A percentile compares a stretch with the other conserved stretches of the same genome.
phyloP scores from a whole-genome alignment of 345 rosid species.

The Pseudoturritis turrita region DNA sequence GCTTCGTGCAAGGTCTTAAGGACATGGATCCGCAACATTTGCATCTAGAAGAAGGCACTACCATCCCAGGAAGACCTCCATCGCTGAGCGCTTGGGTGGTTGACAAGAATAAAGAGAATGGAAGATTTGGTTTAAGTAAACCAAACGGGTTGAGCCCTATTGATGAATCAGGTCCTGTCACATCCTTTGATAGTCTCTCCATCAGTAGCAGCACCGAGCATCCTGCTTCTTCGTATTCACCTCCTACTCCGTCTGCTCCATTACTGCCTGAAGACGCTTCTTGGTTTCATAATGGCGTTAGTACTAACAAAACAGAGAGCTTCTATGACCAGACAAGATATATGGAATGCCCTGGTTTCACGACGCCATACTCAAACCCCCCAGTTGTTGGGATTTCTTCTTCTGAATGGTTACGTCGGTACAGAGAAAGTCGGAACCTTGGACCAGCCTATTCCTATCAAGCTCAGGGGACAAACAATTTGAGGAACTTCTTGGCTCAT shows the following conservation, averaged over 20 bases:
- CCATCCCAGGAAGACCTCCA: conserved; percentile 66
- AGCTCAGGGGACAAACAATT: conserved; percentile 33
- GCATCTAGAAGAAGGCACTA: conserved; percentile 35
- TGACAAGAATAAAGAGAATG: conserved; percentile 37
- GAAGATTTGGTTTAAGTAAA: conserved; percentile 31
- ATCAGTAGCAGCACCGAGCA: conserved; percentile 34
- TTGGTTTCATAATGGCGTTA: conserved; percentile 44
- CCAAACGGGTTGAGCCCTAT: conserved; percentile 44
- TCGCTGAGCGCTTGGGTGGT: conserved; percentile 87
- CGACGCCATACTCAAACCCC: conserved; percentile 37
- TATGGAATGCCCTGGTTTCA: conserved; percentile 27
- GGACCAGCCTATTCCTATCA: conserved; percentile 37
- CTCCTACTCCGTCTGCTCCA: conserved; percentile 85
- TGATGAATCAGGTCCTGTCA: conserved; percentile 45
- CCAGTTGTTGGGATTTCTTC: conserved; percentile 56
- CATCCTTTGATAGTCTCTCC: conserved; percentile 52
- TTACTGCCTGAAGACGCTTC: conserved; percentile 72
- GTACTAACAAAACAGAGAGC: conserved; percentile 34
- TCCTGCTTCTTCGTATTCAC: conserved; percentile 44
- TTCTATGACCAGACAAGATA: conserved; percentile 24
- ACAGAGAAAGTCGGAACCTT: conserved; percentile 65
- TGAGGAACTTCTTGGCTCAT: conserved; percentile 28
- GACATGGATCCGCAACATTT: conserved; percentile 31
- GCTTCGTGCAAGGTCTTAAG: conserved; percentile 44
- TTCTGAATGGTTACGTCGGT: conserved; percentile 94